These are phyloP conservation scores for Lentinus brumalis DNA, from an alignment of 768 basidiomycete species.

Conservation along the genomic window DNA sequence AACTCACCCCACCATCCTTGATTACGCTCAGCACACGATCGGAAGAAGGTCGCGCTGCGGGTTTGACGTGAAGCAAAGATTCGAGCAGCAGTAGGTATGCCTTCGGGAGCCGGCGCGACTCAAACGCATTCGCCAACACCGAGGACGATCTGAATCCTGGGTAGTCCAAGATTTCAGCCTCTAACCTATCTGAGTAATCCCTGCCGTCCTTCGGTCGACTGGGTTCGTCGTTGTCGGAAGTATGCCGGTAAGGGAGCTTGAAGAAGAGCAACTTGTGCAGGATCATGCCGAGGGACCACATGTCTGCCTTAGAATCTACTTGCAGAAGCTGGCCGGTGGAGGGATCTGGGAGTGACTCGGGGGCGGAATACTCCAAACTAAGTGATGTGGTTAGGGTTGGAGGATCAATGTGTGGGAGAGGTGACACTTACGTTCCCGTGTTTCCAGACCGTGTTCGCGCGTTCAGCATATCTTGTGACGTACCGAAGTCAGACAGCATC, in stretches of 20 bases:
- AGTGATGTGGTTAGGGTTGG: conserved; percentile 1
- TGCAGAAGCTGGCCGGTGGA: conserved; percentile 65
- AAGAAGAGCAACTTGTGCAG: conserved; percentile 93
- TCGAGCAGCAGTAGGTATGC: conserved; percentile 75
- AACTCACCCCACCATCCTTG: conserved; percentile 69
- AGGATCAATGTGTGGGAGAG: neutral
- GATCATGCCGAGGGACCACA: conserved; percentile 98
- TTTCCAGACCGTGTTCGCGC: conserved; percentile 81
- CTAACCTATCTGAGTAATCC: conserved; percentile 69
- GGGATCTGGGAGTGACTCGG: conserved; percentile 79
- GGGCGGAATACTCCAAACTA: conserved; percentile 86
- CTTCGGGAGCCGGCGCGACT: conserved; percentile 70
- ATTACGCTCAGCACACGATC: conserved; percentile 73
- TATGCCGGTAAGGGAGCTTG: conserved; percentile 79
- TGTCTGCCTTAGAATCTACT: conserved; percentile 87
- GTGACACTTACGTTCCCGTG: conserved; percentile 81
- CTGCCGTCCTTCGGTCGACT: conserved; percentile 46
- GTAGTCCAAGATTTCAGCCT: conserved; percentile 74
- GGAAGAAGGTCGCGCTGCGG: conserved; percentile 65
- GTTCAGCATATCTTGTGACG: conserved; percentile 87
- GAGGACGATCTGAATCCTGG: conserved; percentile 66
- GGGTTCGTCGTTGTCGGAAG: conserved; percentile 52
- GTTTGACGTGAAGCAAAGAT: conserved; percentile 62
- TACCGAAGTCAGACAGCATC: conserved; percentile 96
- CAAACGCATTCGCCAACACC: conserved; percentile 56